Conservation (phyloP, 2,329 filamentous ascomycete genomes). For the Calonectria pauciramosa region DNA sequence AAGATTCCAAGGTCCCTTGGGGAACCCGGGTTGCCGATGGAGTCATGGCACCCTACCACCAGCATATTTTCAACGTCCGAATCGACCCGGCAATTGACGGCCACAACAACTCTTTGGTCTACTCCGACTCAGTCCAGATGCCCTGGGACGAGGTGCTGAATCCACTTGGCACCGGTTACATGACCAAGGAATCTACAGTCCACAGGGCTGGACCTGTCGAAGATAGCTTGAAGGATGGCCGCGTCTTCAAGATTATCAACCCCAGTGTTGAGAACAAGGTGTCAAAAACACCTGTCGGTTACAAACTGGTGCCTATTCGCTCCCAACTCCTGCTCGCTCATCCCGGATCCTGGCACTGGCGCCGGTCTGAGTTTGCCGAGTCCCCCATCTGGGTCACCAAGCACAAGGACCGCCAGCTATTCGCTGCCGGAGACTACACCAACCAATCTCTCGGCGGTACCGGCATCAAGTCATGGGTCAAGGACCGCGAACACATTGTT, state of each 20-base stretch:
- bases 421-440: constrained; percentile 58
- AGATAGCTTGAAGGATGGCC: constrained; percentile 66
- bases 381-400: constrained; percentile 60
- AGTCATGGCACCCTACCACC: constrained; percentile 76
- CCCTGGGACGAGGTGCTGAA: constrained; percentile 66
- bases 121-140: constrained; percentile 55
- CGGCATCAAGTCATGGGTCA: constrained; percentile 61
- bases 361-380: constrained; percentile 57
- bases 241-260: constrained; percentile 64
- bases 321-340: constrained; percentile 64
- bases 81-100: constrained; percentile 75
- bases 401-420: constrained; percentile 58
- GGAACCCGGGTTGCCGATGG: constrained; percentile 75
- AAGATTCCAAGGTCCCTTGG: constrained; percentile 61
- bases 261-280: constrained; percentile 58
- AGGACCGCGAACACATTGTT: constrained; percentile 62
- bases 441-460: constrained; percentile 60
- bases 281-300: constrained; percentile 57
- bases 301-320: constrained; percentile 59
- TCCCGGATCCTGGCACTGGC: constrained; percentile 53
- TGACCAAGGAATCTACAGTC: constrained; percentile 59
- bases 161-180: constrained; percentile 73
- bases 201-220: constrained; percentile 63
- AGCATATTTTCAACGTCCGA: constrained; percentile 76
- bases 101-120: constrained; percentile 62